Conservation (phyloP, 1,139 yeast genomes). For the Hansenula lynferdii region DNA sequence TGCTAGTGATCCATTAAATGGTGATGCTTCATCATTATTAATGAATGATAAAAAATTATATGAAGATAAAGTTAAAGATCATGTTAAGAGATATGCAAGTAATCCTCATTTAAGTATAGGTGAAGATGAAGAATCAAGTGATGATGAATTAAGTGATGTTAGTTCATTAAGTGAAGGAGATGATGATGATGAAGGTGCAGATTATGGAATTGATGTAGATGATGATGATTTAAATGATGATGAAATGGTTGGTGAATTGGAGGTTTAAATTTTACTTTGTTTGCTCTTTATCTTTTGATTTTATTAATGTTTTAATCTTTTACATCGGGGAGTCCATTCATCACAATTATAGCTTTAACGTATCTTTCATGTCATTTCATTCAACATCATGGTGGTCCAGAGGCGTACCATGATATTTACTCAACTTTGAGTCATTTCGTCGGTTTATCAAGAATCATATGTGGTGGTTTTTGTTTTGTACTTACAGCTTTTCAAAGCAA, state of each 20-base stretch:
- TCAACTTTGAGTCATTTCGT: too few species aligned
- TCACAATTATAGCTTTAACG: too few species aligned
- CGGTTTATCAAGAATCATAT: too few species aligned
- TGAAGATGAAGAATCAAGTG: conserved; percentile 27
- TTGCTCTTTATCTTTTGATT: neutral
- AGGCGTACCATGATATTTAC: too few species aligned
- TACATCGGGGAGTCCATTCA: too few species aligned
- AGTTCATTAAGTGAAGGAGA: conserved; percentile 38
- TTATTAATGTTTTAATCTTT: neutral
- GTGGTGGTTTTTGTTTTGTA: too few species aligned
- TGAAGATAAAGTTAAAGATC: conserved; percentile 63
- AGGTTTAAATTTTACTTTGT: conserved; percentile 1
- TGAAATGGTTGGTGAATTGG: conserved; percentile 11
- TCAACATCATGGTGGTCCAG: too few species aligned
- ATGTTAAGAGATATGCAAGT: conserved; percentile 73
- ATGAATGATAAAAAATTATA: conserved; percentile 67
- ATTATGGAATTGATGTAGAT: conserved; percentile 6
- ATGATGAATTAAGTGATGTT: conserved; percentile 40
- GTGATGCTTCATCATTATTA: conserved; percentile 84
- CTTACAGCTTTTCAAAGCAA: too few species aligned
- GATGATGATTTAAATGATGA: conserved; percentile 7
- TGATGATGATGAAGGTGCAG: conserved; percentile 33
- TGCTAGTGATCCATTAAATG: conserved; percentile 90
- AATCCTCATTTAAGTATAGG: conserved; percentile 41
- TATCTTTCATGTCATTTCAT: too few species aligned